Conservation (phyloP, 1,284 basidiomycete genomes). For the Amylostereum areolatum region DNA sequence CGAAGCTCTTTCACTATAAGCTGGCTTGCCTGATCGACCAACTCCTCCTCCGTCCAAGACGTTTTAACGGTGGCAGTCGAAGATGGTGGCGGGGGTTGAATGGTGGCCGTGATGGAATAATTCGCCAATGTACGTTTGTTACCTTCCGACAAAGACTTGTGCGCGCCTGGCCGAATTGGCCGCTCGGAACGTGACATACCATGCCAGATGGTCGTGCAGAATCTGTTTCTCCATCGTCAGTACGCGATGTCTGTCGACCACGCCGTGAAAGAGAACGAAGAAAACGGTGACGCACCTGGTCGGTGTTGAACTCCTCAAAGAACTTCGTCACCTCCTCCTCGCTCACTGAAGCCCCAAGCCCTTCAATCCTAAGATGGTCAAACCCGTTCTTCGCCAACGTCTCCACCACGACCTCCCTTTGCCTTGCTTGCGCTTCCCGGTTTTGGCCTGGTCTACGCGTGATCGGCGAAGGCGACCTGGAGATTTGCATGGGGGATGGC, state of each 20-base stretch:
- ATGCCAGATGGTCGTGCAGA: constrained; percentile 57
- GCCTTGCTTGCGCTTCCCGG: constrained; percentile 25
- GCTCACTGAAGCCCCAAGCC: constrained; percentile 43
- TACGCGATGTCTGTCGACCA: not conserved
- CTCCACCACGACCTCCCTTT: constrained; percentile 44
- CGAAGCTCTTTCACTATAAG: constrained; percentile 61
- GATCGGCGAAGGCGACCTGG: constrained; percentile 43
- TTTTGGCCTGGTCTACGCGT: constrained; percentile 30
- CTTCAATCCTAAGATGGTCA: constrained; percentile 59
- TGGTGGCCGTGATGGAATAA: constrained; percentile 51
- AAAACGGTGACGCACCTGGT: constrained; percentile 43
- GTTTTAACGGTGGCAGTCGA: constrained; percentile 33
- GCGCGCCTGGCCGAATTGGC: constrained; percentile 57
- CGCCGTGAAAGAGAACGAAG: constrained; percentile 6
- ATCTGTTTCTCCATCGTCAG: constrained; percentile 35
- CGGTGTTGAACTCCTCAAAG: constrained; percentile 58
- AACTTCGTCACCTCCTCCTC: constrained; percentile 60
- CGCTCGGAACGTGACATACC: constrained; percentile 66
- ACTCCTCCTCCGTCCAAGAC: constrained; percentile 50
- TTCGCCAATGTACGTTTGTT: constrained; percentile 43
- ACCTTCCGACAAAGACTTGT: constrained; percentile 43
- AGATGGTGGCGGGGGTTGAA: constrained; percentile 41
- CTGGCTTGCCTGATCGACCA: constrained; percentile 55
- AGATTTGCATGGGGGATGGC: constrained; percentile 17
- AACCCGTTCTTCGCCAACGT: constrained; percentile 54